Evolutionary conservation across 225 moss, liverwort and hornwort species (phyloP).

Genomic region (Takakia lepidozioides): DNA sequence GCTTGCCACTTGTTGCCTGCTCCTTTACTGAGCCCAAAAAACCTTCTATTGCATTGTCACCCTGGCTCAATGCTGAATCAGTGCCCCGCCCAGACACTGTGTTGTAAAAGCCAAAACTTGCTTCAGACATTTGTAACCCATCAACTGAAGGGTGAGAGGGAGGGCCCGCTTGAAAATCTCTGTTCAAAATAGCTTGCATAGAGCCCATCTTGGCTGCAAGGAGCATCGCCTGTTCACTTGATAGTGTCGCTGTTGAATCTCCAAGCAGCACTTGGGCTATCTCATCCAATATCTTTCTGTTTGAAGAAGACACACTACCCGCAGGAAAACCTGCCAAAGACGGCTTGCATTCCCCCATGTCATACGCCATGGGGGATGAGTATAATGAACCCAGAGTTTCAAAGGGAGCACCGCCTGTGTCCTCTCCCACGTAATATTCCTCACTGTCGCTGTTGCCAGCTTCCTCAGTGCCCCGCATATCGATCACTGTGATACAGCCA

Average conservation of each 20-base stretch:
- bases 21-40: slow-evolving; percentile 9
- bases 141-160: slow-evolving; percentile 18
- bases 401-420: no score
- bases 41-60: slow-evolving; percentile 48
- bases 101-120: slow-evolving; percentile 18
- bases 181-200: slow-evolving; percentile 51
- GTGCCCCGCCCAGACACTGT: slow-evolving; percentile 10
- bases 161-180: slow-evolving; percentile 38
- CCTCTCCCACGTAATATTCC: slow-evolving; percentile 5
- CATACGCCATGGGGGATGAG: no score
- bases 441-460: slow-evolving; percentile 29
- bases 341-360: no score
- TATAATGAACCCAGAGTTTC: background rate
- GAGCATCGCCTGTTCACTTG: slow-evolving; percentile 62
- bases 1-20: slow-evolving; percentile 16
- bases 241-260: slow-evolving; percentile 38
- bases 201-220: slow-evolving; percentile 50
- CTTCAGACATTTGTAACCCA: slow-evolving; percentile 16
- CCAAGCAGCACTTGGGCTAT: slow-evolving; percentile 71
- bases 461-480: slow-evolving; percentile 18
- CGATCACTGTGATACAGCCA: slow-evolving; percentile 22
- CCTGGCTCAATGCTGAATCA: slow-evolving; percentile 14
- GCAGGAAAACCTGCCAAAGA: no score
- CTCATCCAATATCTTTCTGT: slow-evolving; percentile 63
- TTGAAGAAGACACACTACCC: slow-evolving; percentile 22